phyloP scores from a whole-genome alignment of 179 eudicot genomes.

The Pouteria campechiana region DNA sequence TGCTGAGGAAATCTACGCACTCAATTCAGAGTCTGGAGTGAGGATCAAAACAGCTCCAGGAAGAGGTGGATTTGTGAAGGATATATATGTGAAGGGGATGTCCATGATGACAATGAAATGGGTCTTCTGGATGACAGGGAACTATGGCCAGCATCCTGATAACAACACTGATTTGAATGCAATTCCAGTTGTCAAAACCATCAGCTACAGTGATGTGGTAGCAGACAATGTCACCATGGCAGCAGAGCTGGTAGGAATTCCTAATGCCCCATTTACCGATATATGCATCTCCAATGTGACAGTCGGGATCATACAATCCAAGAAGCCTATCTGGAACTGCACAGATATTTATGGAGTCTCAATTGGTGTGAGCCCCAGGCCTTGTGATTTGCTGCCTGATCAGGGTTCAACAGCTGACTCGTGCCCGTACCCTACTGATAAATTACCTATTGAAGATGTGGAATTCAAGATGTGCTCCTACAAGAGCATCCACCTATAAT shows the following conservation, averaged over 20 bases:
- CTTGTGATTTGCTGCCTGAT: slow-evolving; percentile 50
- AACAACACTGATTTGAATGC: slow-evolving; percentile 48
- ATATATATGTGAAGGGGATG: slow-evolving; percentile 56
- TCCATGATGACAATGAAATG: slow-evolving; percentile 55
- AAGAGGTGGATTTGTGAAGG: slow-evolving; percentile 64
- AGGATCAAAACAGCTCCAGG: slow-evolving; percentile 68
- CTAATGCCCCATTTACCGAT: slow-evolving; percentile 46
- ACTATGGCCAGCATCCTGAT: slow-evolving; percentile 71
- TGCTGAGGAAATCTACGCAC: slow-evolving; percentile 56
- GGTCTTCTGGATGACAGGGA: slow-evolving; percentile 73
- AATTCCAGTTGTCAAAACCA: slow-evolving; percentile 33
- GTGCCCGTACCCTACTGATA: slow-evolving; percentile 47
- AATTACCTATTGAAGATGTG: slow-evolving; percentile 46
- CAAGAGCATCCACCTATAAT: too few species aligned
- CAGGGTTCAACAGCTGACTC: slow-evolving; percentile 15
- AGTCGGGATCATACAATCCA: slow-evolving; percentile 27
- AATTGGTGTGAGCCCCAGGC: slow-evolving; percentile 40
- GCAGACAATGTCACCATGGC: slow-evolving; percentile 65
- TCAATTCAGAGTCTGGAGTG: slow-evolving; percentile 64
- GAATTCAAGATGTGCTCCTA: slow-evolving; percentile 37
- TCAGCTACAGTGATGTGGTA: slow-evolving; percentile 43
- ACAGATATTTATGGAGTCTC: slow-evolving; percentile 37
- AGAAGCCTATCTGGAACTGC: slow-evolving; percentile 72
- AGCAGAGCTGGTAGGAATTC: slow-evolving; percentile 48
- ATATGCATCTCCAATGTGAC: slow-evolving; percentile 71